A percentile compares a stretch with the other conserved stretches of the same genome.
Evolutionary conservation across 2,329 filamentous ascomycete species (phyloP).

Genomic region (Knufia petricola): DNA sequence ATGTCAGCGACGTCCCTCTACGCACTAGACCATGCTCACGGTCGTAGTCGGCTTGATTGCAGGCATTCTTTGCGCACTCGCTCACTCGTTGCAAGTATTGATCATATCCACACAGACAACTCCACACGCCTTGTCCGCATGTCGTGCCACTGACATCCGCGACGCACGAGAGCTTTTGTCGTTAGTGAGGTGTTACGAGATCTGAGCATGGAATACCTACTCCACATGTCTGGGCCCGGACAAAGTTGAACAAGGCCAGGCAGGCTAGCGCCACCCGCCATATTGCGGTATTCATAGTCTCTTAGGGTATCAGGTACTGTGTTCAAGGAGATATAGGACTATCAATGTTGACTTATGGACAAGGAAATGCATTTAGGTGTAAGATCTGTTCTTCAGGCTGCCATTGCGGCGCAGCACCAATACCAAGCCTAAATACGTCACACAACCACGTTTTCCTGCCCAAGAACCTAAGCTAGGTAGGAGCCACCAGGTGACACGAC

Average conservation of each 20-base stretch:
- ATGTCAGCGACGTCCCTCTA: neutral
- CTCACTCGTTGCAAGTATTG: conserved; percentile 19
- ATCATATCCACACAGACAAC: conserved; percentile 19
- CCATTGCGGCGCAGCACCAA: too few relatives aligned
- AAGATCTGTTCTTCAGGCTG: too few relatives aligned
- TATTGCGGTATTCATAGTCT: neutral
- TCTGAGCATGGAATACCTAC: neutral
- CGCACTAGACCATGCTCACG: conserved; percentile 4
- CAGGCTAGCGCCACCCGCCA: neutral
- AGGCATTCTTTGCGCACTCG: conserved; percentile 16
- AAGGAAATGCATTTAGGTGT: too few relatives aligned
- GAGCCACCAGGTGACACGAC: too few relatives aligned
- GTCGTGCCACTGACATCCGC: conserved; percentile 18
- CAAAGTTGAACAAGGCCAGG: neutral
- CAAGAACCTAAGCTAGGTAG: too few relatives aligned
- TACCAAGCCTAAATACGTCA: too few relatives aligned
- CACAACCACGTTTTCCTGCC: too few relatives aligned
- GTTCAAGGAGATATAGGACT: neutral
- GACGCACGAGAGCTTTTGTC: conserved; percentile 16
- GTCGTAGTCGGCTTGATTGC: conserved; percentile 19
- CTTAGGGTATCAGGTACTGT: neutral
- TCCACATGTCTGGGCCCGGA: neutral
- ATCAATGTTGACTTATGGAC: too few relatives aligned
- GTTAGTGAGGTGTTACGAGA: neutral
- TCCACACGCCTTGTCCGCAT: conserved; percentile 19